Conservation (phyloP, 2,329 filamentous ascomycete genomes). For the Juglanconis sp. region DNA sequence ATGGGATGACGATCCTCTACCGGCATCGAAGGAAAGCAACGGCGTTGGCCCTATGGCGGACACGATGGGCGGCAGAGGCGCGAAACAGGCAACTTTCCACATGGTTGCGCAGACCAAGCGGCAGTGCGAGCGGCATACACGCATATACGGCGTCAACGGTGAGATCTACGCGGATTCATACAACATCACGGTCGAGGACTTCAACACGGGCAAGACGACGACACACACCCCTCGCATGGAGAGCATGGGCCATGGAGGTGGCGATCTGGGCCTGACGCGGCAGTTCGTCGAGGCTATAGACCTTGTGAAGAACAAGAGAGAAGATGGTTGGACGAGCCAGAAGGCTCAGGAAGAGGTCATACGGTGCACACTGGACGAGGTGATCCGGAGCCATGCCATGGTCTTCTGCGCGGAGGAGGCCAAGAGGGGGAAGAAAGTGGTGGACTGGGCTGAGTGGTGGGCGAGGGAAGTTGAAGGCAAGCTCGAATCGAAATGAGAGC, state of each 20-base stretch:
- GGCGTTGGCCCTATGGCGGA: slow-evolving; percentile 18
- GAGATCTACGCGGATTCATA: slow-evolving; percentile 83
- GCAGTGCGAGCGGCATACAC: slow-evolving; percentile 80
- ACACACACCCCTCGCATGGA: slow-evolving; percentile 60
- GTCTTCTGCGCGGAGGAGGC: slow-evolving; percentile 95
- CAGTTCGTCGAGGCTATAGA: slow-evolving; percentile 83
- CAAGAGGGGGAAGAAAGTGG: slow-evolving; percentile 62
- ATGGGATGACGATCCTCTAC: slow-evolving; percentile 71
- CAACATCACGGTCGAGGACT: slow-evolving; percentile 73
- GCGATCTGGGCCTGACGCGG: slow-evolving; percentile 73
- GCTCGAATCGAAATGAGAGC: slow-evolving; percentile 7
- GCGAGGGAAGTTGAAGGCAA: slow-evolving; percentile 42
- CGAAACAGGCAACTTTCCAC: slow-evolving; percentile 87
- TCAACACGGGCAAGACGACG: slow-evolving; percentile 54
- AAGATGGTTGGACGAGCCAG: slow-evolving; percentile 60
- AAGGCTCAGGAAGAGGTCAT: slow-evolving; percentile 73
- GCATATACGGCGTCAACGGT: slow-evolving; percentile 81
- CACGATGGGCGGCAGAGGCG: slow-evolving; percentile 45
- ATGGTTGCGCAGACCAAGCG: slow-evolving; percentile 90
- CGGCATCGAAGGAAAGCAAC: slow-evolving; percentile 9
- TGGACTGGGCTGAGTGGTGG: slow-evolving; percentile 81
- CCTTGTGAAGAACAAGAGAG: slow-evolving; percentile 72
- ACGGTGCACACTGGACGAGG: slow-evolving; percentile 81
- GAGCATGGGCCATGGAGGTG: slow-evolving; percentile 66
- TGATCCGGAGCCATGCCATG: slow-evolving; percentile 83